Percentiles rank a stretch among this genome's conserved stretches.
These are phyloP conservation scores for Neonectria sp. DNA, from an alignment of 2,329 filamentous ascomycete genomes.

Conservation along the genomic window DNA sequence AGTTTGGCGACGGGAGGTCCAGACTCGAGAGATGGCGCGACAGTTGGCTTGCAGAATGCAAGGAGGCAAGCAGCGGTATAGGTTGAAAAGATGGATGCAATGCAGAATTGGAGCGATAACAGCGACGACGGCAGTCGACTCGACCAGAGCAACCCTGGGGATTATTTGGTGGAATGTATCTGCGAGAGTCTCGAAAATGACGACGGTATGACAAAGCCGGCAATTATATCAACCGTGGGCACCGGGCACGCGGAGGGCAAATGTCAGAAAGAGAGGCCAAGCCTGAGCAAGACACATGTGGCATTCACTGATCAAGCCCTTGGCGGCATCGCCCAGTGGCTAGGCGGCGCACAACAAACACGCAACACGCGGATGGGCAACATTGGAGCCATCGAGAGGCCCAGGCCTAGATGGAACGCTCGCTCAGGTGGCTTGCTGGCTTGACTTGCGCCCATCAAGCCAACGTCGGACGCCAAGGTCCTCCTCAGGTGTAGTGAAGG, in stretches of 20 bases:
- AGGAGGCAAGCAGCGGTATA: not conserved
- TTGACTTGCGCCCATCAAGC: slow-evolving; percentile 1
- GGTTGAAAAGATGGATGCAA: slow-evolving; percentile 6
- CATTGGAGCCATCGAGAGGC: slow-evolving; percentile 1
- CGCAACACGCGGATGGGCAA: not conserved
- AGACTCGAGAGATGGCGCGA: slow-evolving; percentile 19
- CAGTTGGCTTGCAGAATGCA: not conserved
- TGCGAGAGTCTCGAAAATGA: not conserved
- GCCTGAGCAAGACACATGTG: slow-evolving; percentile 16
- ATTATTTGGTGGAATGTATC: not conserved
- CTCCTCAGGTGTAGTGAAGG: slow-evolving; percentile 23
- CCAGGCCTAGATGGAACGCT: slow-evolving; percentile 13
- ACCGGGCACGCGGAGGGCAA: slow-evolving; percentile 7
- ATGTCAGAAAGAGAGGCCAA: slow-evolving; percentile 6
- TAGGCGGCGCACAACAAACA: slow-evolving; percentile 18
- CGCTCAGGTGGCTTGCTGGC: slow-evolving; percentile 20
- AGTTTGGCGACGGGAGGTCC: not conserved
- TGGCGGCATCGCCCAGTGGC: slow-evolving; percentile 9
- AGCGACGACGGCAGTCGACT: not conserved
- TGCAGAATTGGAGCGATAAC: not conserved
- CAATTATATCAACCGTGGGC: slow-evolving; percentile 20
- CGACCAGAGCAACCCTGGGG: not conserved
- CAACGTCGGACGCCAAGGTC: slow-evolving; percentile 8
- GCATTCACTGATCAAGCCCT: slow-evolving; percentile 9
- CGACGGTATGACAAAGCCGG: slow-evolving; percentile 9